phyloP scores from a whole-genome alignment of 768 basidiomycete species.

The Lyophyllum atratum region DNA sequence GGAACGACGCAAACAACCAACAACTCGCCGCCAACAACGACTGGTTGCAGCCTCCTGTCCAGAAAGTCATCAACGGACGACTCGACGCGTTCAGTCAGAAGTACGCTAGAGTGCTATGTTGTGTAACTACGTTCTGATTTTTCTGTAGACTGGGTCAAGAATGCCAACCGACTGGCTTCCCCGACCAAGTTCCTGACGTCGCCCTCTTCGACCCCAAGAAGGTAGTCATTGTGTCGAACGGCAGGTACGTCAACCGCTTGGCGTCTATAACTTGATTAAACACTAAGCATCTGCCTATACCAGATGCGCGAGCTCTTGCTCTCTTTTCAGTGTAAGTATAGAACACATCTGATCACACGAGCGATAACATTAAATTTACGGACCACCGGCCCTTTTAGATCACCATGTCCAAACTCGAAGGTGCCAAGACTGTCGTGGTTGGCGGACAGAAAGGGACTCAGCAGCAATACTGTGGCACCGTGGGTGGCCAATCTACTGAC shows the following conservation, averaged over 20 bases:
- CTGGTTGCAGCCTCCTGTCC: conserved; percentile 48
- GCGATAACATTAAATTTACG: not conserved
- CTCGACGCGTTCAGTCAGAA: conserved; percentile 53
- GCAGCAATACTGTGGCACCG: conserved; percentile 63
- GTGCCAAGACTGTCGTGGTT: conserved; percentile 57
- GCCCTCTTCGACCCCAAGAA: conserved; percentile 51
- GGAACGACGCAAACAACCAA: conserved; percentile 47
- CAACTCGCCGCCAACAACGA: conserved; percentile 40
- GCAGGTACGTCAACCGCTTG: conserved; percentile 32
- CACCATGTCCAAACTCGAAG: conserved; percentile 61
- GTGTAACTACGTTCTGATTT: not conserved
- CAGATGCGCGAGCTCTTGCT: conserved; percentile 52
- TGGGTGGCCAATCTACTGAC: conserved; percentile 63
- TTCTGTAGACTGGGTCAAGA: conserved; percentile 43
- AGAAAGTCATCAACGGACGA: conserved; percentile 46
- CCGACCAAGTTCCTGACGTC: conserved; percentile 35
- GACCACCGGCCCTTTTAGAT: conserved; percentile 36
- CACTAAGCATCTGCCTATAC: not conserved
- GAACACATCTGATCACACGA: not conserved
- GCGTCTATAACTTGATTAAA: not conserved
- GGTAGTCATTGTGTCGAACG: conserved; percentile 58
- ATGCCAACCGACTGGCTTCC: conserved; percentile 36
- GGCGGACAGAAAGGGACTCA: conserved; percentile 47
- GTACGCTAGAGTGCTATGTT: conserved; percentile 20
- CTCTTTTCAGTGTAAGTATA: conserved; percentile 43